Conservation (phyloP, 768 basidiomycete species). For the Kwoniella heveanensis region DNA sequence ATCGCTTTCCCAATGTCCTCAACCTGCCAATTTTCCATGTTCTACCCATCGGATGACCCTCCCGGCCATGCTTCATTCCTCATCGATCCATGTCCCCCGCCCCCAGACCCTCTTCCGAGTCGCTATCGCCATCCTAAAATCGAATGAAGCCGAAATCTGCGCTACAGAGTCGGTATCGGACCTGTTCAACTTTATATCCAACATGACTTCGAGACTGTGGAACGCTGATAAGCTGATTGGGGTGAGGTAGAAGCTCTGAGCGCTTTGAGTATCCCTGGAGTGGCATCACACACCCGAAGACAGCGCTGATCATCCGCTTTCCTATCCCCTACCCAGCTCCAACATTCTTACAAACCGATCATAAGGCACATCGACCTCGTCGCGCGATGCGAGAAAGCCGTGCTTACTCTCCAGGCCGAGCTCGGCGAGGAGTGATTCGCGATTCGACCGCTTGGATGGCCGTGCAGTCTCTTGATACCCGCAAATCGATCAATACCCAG, state of each 20-base stretch:
- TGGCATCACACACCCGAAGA: no score
- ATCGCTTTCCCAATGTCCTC: no score
- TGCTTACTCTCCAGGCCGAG: constrained; percentile 15
- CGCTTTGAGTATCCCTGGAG: no score
- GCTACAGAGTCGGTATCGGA: constrained; percentile 81
- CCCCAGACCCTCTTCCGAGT: constrained; percentile 63
- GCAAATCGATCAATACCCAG: no score
- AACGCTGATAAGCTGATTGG: constrained; percentile 85
- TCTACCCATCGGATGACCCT: no score
- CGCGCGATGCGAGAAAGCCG: constrained; percentile 28
- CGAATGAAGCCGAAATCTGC: constrained; percentile 79
- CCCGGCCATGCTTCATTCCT: no score
- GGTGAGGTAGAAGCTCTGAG: no score
- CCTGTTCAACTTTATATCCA: constrained; percentile 84
- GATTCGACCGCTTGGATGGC: neutral
- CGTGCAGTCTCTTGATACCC: no score
- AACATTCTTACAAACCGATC: constrained; percentile 34
- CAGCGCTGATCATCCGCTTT: no score
- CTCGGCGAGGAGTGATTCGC: constrained; percentile 19
- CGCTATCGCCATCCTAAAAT: constrained; percentile 80
- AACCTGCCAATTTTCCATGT: no score
- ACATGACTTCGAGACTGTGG: constrained; percentile 90
- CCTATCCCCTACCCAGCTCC: constrained; percentile 21
- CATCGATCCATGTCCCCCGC: no score
- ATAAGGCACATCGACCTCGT: constrained; percentile 29